A percentile compares a stretch with the other conserved stretches of the same genome.
These are phyloP conservation scores for Solanum clarkiae DNA, from an alignment of 257 asterid genomes.

Conservation along the genomic window DNA sequence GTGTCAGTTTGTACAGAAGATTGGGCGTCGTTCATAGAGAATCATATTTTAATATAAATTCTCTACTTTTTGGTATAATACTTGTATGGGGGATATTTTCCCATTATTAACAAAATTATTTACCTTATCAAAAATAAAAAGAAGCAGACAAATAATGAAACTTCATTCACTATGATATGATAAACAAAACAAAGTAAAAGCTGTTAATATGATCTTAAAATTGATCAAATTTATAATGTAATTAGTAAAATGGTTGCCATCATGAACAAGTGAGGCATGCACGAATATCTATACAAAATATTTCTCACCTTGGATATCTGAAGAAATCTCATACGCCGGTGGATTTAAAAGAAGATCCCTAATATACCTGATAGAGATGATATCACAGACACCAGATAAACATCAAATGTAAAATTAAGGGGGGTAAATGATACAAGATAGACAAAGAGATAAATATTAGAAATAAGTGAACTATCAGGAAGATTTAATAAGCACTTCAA, in stretches of 20 bases:
- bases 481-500: background rate
- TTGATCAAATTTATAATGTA: background rate
- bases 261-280: background rate
- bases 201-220: background rate
- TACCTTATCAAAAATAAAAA: background rate
- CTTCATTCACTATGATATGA: background rate
- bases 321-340: slow-evolving; percentile 80
- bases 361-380: slow-evolving; percentile 44
- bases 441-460: background rate
- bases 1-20: background rate
- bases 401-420: background rate
- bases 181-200: background rate
- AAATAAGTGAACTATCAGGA: background rate
- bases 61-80: background rate
- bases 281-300: background rate
- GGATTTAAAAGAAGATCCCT: slow-evolving; percentile 95
- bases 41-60: background rate
- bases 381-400: background rate
- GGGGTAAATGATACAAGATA: background rate
- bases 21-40: background rate
- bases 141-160: background rate
- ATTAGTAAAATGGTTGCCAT: background rate
- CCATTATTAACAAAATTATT: background rate
- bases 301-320: slow-evolving; percentile 57
- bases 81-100: background rate